phyloP scores from a whole-genome alignment of 768 basidiomycete genomes.

The Tulasnella sp. region DNA sequence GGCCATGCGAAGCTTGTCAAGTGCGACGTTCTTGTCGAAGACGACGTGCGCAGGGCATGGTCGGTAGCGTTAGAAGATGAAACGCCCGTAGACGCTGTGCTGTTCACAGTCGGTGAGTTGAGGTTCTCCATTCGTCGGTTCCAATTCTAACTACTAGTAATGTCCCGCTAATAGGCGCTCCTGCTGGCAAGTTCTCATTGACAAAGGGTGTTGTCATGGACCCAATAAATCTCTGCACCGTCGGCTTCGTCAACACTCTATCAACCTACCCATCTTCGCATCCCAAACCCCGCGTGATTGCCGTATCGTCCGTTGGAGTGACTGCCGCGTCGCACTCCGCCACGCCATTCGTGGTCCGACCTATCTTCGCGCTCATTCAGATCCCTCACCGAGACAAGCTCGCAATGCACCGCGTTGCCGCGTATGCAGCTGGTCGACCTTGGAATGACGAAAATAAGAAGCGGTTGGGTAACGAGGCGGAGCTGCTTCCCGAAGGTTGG shows the following conservation, averaged over 20 bases:
- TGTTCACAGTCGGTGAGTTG: constrained; percentile 15
- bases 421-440: neutral
- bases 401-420: constrained; percentile 41
- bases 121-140: neutral
- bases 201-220: neutral
- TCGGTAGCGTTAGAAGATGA: neutral
- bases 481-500: constrained; percentile 1
- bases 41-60: neutral
- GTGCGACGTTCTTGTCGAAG: constrained; percentile 6
- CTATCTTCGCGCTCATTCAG: constrained; percentile 39
- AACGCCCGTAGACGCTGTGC: constrained; percentile 1
- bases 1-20: constrained; percentile 7
- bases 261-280: constrained; percentile 39
- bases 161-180: neutral
- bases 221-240: constrained; percentile 5
- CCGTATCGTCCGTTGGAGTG: constrained; percentile 48
- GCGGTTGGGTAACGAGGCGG: neutral
- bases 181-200: neutral
- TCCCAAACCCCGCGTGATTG: constrained; percentile 43
- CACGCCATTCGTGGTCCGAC: constrained; percentile 44
- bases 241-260: neutral
- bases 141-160: neutral
- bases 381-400: constrained; percentile 54
- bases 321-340: constrained; percentile 38
- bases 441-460: neutral